Evolutionary conservation across 129 eudicot species (phyloP), one percentile per base, ranked within the genome.

Genomic region (Helichrysum umbraculigerum): DNA sequence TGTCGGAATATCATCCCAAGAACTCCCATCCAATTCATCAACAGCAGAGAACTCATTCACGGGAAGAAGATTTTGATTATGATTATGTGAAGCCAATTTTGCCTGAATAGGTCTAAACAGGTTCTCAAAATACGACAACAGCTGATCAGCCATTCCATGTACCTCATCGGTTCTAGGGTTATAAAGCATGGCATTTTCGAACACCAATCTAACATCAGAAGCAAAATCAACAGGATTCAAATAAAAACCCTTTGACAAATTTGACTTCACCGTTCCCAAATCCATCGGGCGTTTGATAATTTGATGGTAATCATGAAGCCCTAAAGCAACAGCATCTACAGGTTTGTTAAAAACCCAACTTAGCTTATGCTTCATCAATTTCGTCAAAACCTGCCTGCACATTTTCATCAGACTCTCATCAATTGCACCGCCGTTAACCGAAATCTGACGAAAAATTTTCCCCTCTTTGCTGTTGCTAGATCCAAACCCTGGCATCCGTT

Each of bases 241-340:
- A 61, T 90, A 93, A 66, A 84, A 28, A 39, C 81, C 80, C 79
- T 77, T 84, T 0, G 76, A 65, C 11, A 93, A 76, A 78, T 90
- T 90, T 9, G 86, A 71, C 41, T 87, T 88, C 4, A 93, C 92
- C 12, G 98, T 90, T 3, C 98, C 98, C 30, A 93, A 87, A 93
- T 93, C 98, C 98, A 93, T 93, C 11, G 98, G 98, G 22, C 85
- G 57, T 83, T 87, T 90, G 11, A 93, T 83, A 75, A 93, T 88
- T 32, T 68, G 80, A 74, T 90, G 96, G 33, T 90, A 93, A 88
- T 93, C 98, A 60, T 90, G 92, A 74, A 93, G 88, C 69, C 96
- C 92, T 71, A 93, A 50, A 15, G 87, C 93, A 28, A 32, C 87
- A 0, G 90, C 97, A 71, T 93, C 96, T 0, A 93, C 96, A 5